Base-by-base conservation (phyloP, 2,329 filamentous ascomycete genomes). In the Aspergillus quadrilineatus region DNA sequence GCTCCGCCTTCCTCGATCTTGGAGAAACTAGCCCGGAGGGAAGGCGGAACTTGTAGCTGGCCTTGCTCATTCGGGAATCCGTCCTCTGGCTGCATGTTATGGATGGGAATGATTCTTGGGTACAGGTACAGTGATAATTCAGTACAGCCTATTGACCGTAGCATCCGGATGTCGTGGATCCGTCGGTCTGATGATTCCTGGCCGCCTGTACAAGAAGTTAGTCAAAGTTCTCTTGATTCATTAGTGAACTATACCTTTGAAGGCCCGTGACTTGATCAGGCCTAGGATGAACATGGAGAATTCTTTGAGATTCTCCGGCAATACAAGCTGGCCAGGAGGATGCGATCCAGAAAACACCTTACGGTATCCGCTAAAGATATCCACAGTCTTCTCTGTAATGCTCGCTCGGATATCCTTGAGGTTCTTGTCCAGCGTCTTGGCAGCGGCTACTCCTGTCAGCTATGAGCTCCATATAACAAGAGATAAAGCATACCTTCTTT, bases 271-370 rank as follows among this genome's bases (percentile, higher is more conserved):
- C 75, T 99, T 99, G 71, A 96, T 78, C 61, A 97, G 79, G 47
- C 89, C 88, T 8, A 99, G 86, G 76, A 95, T 90, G 74, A 94
- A 97, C 92, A 99, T 97, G 67, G 89, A 87, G 67, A 96, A 92
- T 71, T 99, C 94, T 72, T 97, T 97, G 30, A 99, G 83, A 63
- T 93, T 90, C 76, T 99, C 94, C 0, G 94, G 94, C 75, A 99
- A 86, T 30, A 99, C 92, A 30, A 99, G 84, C 74, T 99, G 92
- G 4, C 92, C 90, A 1, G 92, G 90, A 7, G 94, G 93, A 68
- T 96, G 90, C 2, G 86, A 84, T 56, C 89, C 89, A 2, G 91
- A 89, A 66, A 94, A 94, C 74, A 96, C 89, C 77, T 96, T 97
- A 63, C 94, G 86, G 74, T 99, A 97, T 54, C 87, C 89, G 29